Percentiles rank a stretch among this genome's conserved stretches.
These are phyloP conservation scores for Leishmania guyanensis DNA, from an alignment of 208 protist species.

Conservation along the genomic window DNA sequence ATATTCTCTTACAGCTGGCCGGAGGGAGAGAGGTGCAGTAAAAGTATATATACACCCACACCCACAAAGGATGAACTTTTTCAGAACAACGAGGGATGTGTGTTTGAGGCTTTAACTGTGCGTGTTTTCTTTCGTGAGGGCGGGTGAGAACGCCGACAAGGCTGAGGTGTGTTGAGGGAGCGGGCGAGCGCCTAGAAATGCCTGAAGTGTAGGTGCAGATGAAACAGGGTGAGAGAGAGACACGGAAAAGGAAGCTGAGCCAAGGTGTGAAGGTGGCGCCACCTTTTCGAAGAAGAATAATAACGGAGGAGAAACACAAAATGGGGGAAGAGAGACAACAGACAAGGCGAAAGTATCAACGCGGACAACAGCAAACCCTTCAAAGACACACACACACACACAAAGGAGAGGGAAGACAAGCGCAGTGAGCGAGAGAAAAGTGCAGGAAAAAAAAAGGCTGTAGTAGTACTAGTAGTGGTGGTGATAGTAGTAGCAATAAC, in stretches of 20 bases:
- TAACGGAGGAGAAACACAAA: not conserved
- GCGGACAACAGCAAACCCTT: not conserved
- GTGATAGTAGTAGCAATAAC: constrained; percentile 1
- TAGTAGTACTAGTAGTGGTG: constrained; percentile 1
- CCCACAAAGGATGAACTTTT: not conserved
- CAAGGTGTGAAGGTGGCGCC: not conserved
- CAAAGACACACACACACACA: not conserved
- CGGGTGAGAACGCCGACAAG: not conserved
- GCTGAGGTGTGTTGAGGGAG: not conserved
- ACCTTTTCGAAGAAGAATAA: not conserved
- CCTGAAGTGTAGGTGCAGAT: not conserved
- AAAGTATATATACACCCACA: not conserved
- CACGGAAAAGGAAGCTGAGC: not conserved
- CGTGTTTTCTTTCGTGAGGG: not conserved
- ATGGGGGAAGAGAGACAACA: not conserved
- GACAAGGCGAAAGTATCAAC: not conserved
- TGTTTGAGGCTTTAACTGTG: not conserved
- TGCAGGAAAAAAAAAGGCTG: not conserved
- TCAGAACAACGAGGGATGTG: not conserved
- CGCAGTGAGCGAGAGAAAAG: not conserved
- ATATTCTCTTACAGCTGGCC: not conserved
- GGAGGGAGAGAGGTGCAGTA: not conserved
- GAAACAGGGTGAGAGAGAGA: not conserved
- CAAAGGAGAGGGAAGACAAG: not conserved
- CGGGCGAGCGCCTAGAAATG: not conserved